Evolutionary conservation across 208 protist species (phyloP).

Genomic region (Porcisia hertigi): DNA sequence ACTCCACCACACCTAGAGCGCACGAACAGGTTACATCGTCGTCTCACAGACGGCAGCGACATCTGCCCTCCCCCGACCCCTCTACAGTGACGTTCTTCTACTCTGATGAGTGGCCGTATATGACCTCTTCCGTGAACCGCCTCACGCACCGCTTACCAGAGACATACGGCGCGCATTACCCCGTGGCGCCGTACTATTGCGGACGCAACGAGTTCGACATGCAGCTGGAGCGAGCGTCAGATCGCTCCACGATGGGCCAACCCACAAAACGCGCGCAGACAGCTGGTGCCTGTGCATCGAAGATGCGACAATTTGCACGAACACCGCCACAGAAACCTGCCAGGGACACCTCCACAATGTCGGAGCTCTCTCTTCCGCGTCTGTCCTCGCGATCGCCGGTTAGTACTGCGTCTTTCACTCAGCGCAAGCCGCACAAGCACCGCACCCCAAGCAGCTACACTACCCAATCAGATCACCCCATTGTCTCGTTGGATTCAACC

Average conservation of each 20-base stretch:
- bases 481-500: not conserved
- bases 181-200: slow-evolving; percentile 13
- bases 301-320: not conserved
- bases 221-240: slow-evolving; percentile 10
- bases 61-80: not conserved
- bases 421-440: not conserved
- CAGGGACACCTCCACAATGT: not conserved
- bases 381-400: not conserved
- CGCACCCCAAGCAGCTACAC: not conserved
- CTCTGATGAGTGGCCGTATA: slow-evolving; percentile 1
- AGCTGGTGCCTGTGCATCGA: not conserved
- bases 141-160: slow-evolving; percentile 16
- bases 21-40: not conserved
- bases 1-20: no score
- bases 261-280: not conserved
- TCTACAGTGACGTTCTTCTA: not conserved
- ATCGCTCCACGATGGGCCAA: not conserved
- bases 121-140: slow-evolving; percentile 28
- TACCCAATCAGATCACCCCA: not conserved
- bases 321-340: not conserved
- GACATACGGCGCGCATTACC: slow-evolving; percentile 19
- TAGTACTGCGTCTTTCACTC: not conserved
- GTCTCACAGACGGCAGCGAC: not conserved
- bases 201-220: slow-evolving; percentile 23
- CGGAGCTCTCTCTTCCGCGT: not conserved